Evolutionary conservation across 2,329 filamentous ascomycete species (phyloP), one percentile per base, ranked within the genome.

Genomic region (Epichloe hybrida): DNA sequence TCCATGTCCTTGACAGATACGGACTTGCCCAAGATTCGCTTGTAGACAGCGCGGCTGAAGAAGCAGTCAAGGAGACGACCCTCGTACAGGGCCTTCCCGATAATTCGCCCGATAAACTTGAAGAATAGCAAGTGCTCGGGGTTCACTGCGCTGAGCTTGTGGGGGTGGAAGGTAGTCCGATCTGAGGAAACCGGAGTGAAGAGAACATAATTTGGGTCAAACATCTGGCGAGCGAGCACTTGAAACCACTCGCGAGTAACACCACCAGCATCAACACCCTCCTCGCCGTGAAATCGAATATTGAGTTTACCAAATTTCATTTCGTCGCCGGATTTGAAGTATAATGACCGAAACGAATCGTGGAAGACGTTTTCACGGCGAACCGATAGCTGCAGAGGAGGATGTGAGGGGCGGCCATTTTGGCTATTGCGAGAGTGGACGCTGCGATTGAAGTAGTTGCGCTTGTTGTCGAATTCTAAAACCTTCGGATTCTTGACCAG

Each of bases 1-100:
- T 98, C 93, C 89, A 98, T 97, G 62, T 98, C 93, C 72, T 98
- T 98, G 68, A 98, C 86, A 8, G 90, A 96, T 40, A 97, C 91
- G 3, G 88, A 81, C 66, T 94, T 95, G 64, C 93, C 88, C 31
- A 98, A 80, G 56, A 98, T 96, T 58, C 88, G 86, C 73, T 97
- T 97, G 77, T 98, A 98, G 48, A 98, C 91, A 13, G 94, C 94
- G 63, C 93, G 84, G 70, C 91, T 97, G 73, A 98, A 98, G 75
- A 97, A 95, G 68, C 93, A 98, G 67, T 98, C 93, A 34, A 98
- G 81, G 37, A 98, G 83, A 51, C 93, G 86, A 44, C 88, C 88
- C 71, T 98, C 94, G 66, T 97, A 98, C 46, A 98, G 76, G 38
- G 93, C 93, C 70, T 98, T 98, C 61, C 93, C 94, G 59, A 98